phyloP scores from a whole-genome alignment of 2,329 filamentous ascomycete species.

The Trichoderma sp. region DNA sequence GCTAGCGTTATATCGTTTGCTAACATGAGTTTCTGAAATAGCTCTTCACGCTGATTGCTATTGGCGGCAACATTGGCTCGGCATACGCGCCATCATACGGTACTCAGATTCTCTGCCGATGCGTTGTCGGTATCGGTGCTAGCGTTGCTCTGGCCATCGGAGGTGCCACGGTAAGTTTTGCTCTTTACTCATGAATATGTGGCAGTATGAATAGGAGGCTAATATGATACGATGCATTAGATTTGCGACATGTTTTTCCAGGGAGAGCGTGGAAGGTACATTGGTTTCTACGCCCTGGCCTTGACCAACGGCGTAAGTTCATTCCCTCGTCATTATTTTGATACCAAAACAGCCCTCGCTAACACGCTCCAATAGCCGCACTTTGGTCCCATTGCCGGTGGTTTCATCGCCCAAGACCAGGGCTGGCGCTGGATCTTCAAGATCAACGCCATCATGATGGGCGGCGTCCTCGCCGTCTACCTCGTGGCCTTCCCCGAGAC shows the following conservation, averaged over 20 bases:
- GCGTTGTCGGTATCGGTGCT: background rate
- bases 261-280: slow-evolving; percentile 14
- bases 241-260: slow-evolving; percentile 17
- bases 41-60: slow-evolving; percentile 6
- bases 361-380: background rate
- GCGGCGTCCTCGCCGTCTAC: background rate
- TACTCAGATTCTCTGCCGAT: slow-evolving; percentile 4
- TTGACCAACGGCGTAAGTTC: slow-evolving; percentile 6
- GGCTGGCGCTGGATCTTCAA: slow-evolving; percentile 18
- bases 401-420: background rate
- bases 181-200: background rate
- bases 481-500: slow-evolving; percentile 11
- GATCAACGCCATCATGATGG: slow-evolving; percentile 11
- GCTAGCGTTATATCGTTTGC: background rate
- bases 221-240: background rate
- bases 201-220: background rate
- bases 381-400: slow-evolving; percentile 16
- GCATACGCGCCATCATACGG: slow-evolving; percentile 15
- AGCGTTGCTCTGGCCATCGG: slow-evolving; percentile 14
- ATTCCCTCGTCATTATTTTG: too few relatives aligned
- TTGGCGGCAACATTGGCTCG: slow-evolving; percentile 9
- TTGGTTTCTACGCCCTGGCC: slow-evolving; percentile 16
- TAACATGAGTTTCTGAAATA: background rate
- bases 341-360: background rate
- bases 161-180: slow-evolving; percentile 1